Evolutionary conservation across 768 basidiomycete species (phyloP).

Genomic region (Neoboletus subvelutipes): DNA sequence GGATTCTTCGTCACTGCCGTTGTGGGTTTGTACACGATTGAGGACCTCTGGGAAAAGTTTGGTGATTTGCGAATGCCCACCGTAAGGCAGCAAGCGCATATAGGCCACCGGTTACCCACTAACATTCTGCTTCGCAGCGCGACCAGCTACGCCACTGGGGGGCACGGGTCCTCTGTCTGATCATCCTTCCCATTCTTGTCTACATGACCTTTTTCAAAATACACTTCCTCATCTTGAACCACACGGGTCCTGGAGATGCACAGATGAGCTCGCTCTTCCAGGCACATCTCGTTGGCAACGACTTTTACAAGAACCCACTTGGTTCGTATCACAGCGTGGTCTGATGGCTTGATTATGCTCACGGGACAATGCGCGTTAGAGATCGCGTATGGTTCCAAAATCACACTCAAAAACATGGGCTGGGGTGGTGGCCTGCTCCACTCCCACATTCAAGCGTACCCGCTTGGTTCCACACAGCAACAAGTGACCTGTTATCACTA

Average conservation of each 20-base stretch:
- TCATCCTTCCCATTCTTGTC: conserved; percentile 85
- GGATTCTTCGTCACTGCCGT: conserved; percentile 94
- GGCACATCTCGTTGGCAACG: conserved; percentile 91
- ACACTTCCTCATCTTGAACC: conserved; percentile 92
- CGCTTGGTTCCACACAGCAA: conserved; percentile 88
- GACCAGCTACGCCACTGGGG: conserved; percentile 91
- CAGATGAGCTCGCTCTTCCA: conserved; percentile 99
- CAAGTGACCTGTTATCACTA: conserved; percentile 99
- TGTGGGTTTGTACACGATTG: conserved; percentile 94
- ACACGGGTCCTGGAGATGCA: conserved; percentile 93
- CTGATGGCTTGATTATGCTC: neutral
- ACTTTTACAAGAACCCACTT: conserved; percentile 87
- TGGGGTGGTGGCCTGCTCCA: conserved; percentile 97
- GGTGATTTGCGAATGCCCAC: conserved; percentile 90
- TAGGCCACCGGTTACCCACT: conserved; percentile 6
- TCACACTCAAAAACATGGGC: conserved; percentile 96
- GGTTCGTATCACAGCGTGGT: conserved; percentile 43
- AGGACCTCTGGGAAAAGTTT: conserved; percentile 98
- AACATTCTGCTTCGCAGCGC: conserved; percentile 45
- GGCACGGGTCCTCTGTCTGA: conserved; percentile 82
- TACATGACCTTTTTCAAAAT: conserved; percentile 96
- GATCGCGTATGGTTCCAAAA: conserved; percentile 82
- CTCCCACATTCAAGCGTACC: conserved; percentile 95
- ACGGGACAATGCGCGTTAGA: conserved; percentile 44
- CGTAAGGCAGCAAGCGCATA: conserved; percentile 49